Percentiles rank a stretch among this genome's conserved stretches.
phyloP scores from a whole-genome alignment of 176 grass and related monocot genomes.

The Eragrostis curvula region DNA sequence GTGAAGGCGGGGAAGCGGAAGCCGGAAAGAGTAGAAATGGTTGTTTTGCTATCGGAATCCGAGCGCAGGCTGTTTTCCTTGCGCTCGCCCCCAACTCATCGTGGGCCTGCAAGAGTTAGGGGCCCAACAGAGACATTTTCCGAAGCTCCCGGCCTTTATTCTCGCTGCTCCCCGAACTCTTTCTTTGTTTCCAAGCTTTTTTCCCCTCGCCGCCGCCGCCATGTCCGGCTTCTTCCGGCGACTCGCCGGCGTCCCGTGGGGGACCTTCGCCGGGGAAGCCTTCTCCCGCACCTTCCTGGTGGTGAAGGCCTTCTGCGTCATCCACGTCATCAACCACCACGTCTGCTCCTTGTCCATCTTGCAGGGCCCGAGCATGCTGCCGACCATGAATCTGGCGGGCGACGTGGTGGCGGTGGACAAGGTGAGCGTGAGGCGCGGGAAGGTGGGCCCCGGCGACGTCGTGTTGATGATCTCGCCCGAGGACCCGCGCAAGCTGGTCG shows the following conservation, averaged over 20 bases:
- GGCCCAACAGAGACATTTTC: background rate
- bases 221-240: constrained; percentile 47
- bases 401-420: constrained; percentile 70
- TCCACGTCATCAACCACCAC: constrained; percentile 54
- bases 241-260: constrained; percentile 57
- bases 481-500: constrained; percentile 65
- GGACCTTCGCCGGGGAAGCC: constrained; percentile 34
- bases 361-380: constrained; percentile 84
- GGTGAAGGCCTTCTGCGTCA: constrained; percentile 52
- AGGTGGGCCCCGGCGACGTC: constrained; percentile 60
- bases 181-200: background rate
- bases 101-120: background rate
- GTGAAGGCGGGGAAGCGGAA: no score
- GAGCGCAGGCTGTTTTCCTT: no score
- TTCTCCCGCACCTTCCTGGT: constrained; percentile 13
- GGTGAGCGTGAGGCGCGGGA: constrained; percentile 42
- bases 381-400: constrained; percentile 69
- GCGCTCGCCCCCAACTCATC: background rate
- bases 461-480: constrained; percentile 75
- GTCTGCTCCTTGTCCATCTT: constrained; percentile 33
- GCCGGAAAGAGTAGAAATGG: no score
- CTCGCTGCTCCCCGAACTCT: background rate
- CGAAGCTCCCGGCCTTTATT: background rate
- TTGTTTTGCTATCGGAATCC: no score
- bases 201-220: constrained; percentile 21